Base-by-base conservation (phyloP, 2,329 filamentous ascomycete genomes). In the Penicillium griseofulvum region DNA sequence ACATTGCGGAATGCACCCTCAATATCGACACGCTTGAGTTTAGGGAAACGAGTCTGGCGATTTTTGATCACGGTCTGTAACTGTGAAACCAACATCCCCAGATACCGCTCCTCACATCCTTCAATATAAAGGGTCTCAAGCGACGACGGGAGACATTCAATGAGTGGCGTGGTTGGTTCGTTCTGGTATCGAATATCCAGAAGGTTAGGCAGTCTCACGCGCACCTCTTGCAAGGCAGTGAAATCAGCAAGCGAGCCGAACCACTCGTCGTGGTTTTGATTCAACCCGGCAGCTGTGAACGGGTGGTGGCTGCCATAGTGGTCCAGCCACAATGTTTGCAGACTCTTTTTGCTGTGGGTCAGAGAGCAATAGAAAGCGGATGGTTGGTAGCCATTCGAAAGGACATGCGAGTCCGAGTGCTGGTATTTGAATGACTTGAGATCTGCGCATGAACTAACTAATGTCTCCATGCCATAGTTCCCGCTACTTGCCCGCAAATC, bases 401-500 rank as follows among this genome's bases (percentile, higher is more conserved):
- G 55, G 7, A 67, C 38, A n/a, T 67, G 64, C 2, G 60, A 59
- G 43, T 71, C 68, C 1, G 67, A 68, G 52, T 71, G 68, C 39
- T 71, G 68, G 28, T 71, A 69, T 46, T 69, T 70, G 53, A 71
- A 69, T 0, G 65, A 66, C 4, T 54, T 59, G 16, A 71, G 49
- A 1, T 59, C 53, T 8, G 62, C 44, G 52, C 68, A 70, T 3
- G 60, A 60, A 2, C 56, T 43, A 10, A 70, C 49, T 22, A 70
- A 29, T 1, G 36, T 49, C 16, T 60, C 51, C 62, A 71, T 68
- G 10, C 68, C 68, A 3, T 59, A 48, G 3, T 61, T 58, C 2
- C 64, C 68, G 31, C 64, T 69, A 54, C 68, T 71, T 8, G 57
- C 47, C 4, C 58, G 62, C 11, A 70, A 47, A 8, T 63, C 63